Conservation (phyloP, 129 eudicot species). For the Helichrysum umbraculigerum region DNA sequence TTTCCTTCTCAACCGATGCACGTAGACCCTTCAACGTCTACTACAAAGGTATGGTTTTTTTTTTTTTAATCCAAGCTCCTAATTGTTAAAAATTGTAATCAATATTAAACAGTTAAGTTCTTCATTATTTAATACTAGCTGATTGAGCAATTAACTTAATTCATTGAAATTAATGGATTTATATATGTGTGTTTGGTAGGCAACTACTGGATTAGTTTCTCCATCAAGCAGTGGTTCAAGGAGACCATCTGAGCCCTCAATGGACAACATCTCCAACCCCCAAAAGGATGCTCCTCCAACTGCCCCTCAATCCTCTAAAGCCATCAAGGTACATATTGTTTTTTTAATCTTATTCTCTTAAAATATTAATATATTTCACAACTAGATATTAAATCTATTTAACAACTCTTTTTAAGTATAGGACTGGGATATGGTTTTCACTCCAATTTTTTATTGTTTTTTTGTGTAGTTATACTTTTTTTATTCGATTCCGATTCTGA, state of each 20-base stretch:
- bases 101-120: neutral
- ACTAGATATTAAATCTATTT: slow-evolving; percentile 15
- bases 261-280: slow-evolving; percentile 66
- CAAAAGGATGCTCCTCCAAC: slow-evolving; percentile 52
- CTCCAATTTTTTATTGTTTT: neutral
- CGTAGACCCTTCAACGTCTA: slow-evolving; percentile 59
- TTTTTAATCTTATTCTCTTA: neutral
- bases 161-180: slow-evolving; percentile 9
- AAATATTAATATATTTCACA: neutral
- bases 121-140: neutral
- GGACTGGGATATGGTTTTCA: slow-evolving; percentile 31
- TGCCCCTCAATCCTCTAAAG: slow-evolving; percentile 61
- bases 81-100: slow-evolving; percentile 1
- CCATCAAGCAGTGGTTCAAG: slow-evolving; percentile 74
- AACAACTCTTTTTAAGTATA: slow-evolving; percentile 22
- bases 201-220: slow-evolving; percentile 68
- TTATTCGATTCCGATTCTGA: neutral
- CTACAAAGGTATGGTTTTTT: slow-evolving; percentile 47
- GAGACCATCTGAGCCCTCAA: slow-evolving; percentile 84
- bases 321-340: slow-evolving; percentile 60
- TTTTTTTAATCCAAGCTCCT: slow-evolving; percentile 4
- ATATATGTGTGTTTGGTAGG: slow-evolving; percentile 66
- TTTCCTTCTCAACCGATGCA: slow-evolving; percentile 99
- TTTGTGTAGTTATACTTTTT: slow-evolving; percentile 5
- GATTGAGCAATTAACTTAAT: slow-evolving; percentile 10